These are phyloP conservation scores for Ogataea methanolica DNA, from an alignment of 805 yeast genomes.

Conservation along the genomic window DNA sequence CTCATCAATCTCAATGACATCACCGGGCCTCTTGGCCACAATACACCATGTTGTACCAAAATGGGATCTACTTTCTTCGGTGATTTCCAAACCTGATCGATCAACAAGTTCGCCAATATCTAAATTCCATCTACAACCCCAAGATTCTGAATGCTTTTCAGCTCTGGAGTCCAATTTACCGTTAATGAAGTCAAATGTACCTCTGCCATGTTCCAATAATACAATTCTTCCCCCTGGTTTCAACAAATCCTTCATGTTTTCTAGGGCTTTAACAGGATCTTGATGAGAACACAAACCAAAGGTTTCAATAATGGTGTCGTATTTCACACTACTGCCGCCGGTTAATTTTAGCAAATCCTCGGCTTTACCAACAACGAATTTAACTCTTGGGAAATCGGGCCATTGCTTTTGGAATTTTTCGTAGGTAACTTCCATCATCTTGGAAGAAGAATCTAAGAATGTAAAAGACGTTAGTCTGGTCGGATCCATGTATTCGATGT, in stretches of 20 bases:
- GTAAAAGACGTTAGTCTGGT: conserved; percentile 66
- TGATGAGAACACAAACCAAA: conserved; percentile 96
- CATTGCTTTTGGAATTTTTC: conserved; percentile 64
- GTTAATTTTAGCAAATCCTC: conserved; percentile 64
- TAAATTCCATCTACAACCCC: conserved; percentile 98
- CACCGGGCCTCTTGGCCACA: conserved; percentile 72
- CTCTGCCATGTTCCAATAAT: conserved; percentile 88
- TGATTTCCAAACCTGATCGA: conserved; percentile 77
- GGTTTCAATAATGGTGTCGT: conserved; percentile 90
- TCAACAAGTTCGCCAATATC: conserved; percentile 87
- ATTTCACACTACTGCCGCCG: conserved; percentile 41
- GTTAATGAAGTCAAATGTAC: conserved; percentile 74
- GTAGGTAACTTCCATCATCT: conserved; percentile 80
- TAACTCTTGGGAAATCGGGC: conserved; percentile 68
- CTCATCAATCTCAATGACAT: conserved; percentile 44
- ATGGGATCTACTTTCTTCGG: conserved; percentile 75
- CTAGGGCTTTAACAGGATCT: conserved; percentile 79
- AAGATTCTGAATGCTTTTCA: conserved; percentile 72
- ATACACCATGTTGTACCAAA: conserved; percentile 91
- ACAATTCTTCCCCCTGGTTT: conserved; percentile 89
- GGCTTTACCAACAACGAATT: conserved; percentile 87
- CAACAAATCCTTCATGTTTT: conserved; percentile 65
- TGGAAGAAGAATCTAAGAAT: conserved; percentile 75
- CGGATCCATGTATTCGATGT: conserved; percentile 67
- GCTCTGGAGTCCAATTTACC: conserved; percentile 78